phyloP scores from a whole-genome alignment of 306 rosid genomes.

The Sindora glabra region DNA sequence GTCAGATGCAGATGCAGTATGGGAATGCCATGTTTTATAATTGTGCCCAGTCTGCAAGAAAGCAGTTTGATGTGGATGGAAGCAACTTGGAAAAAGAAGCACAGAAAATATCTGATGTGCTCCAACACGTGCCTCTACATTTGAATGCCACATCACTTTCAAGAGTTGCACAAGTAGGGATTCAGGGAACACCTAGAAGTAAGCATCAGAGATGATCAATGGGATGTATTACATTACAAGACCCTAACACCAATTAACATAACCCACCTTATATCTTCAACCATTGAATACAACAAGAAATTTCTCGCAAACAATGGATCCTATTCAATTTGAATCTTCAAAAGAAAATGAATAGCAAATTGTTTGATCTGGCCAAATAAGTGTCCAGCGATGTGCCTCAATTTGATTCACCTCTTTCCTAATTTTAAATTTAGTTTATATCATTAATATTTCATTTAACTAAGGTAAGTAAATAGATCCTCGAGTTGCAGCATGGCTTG shows the following conservation, averaged over 20 bases:
- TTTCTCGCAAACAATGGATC: background rate
- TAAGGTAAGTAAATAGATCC: background rate
- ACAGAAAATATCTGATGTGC: slow-evolving; percentile 87
- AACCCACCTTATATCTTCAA: background rate
- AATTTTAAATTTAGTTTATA: too few relatives aligned
- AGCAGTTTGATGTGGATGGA: slow-evolving; percentile 42
- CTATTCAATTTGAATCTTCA: background rate
- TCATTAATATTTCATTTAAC: background rate
- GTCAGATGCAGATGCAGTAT: slow-evolving; percentile 67
- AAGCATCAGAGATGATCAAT: slow-evolving; percentile 1
- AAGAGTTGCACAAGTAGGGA: slow-evolving; percentile 79
- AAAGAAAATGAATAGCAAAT: background rate
- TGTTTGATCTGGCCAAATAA: background rate
- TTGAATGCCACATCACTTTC: slow-evolving; percentile 82
- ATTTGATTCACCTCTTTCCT: background rate
- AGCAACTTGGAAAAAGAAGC: slow-evolving; percentile 69
- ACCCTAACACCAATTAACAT: too few relatives aligned
- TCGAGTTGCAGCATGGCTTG: slow-evolving; percentile 1
- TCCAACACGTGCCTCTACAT: slow-evolving; percentile 76
- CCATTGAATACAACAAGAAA: background rate
- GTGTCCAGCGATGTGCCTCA: background rate
- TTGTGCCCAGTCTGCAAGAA: slow-evolving; percentile 55
- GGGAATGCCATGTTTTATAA: slow-evolving; percentile 48
- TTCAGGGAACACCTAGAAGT: slow-evolving; percentile 78
- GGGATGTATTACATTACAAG: background rate